phyloP scores from a whole-genome alignment of 306 rosid genomes.

The Betula pendula region DNA sequence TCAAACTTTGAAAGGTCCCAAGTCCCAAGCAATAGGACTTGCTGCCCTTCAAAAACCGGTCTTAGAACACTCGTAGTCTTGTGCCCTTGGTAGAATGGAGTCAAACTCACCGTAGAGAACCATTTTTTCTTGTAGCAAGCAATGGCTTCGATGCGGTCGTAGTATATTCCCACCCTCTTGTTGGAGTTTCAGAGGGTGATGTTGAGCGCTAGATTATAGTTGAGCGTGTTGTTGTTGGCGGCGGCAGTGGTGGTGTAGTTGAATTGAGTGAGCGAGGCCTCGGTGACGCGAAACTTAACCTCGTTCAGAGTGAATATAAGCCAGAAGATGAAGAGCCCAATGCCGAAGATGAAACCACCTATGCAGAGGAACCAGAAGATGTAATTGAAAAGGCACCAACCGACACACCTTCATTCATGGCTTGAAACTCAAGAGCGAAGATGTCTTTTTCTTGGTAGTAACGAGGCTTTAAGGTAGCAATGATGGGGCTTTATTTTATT shows the following conservation, averaged over 20 bases:
- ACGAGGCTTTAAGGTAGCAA: too few relatives aligned
- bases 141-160: slow-evolving; percentile 57
- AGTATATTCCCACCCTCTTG: slow-evolving; percentile 61
- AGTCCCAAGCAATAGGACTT: slow-evolving; percentile 13
- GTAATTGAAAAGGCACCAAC: too few relatives aligned
- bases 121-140: slow-evolving; percentile 41
- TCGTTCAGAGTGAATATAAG: too few relatives aligned
- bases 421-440: too few relatives aligned
- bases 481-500: too few relatives aligned
- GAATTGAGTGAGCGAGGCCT: slow-evolving; percentile 1
- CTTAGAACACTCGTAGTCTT: slow-evolving; percentile 44
- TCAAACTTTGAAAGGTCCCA: slow-evolving; percentile 24
- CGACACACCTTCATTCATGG: too few relatives aligned
- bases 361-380: too few relatives aligned
- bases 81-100: slow-evolving; percentile 62
- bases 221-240: slow-evolving; percentile 23
- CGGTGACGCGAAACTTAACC: background rate
- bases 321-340: too few relatives aligned
- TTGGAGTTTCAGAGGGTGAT: slow-evolving; percentile 61
- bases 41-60: slow-evolving; percentile 46
- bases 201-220: slow-evolving; percentile 45
- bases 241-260: background rate
- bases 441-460: too few relatives aligned
- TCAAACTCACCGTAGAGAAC: slow-evolving; percentile 14
- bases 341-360: too few relatives aligned